Base-by-base conservation (phyloP, 208 protist genomes). In the Trypanosomatidae sp. region DNA sequence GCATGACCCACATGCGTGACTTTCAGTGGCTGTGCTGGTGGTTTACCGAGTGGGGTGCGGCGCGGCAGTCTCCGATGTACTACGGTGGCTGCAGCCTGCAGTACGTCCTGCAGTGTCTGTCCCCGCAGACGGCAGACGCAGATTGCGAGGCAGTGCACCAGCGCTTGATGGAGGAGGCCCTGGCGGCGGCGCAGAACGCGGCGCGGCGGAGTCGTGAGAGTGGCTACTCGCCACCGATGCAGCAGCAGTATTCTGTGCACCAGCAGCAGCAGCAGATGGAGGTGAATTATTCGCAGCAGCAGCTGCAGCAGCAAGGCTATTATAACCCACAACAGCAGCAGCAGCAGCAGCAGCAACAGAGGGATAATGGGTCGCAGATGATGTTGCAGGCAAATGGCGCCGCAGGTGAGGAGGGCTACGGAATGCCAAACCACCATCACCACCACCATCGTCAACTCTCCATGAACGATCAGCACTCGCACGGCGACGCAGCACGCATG, bases 21-120 rank as follows among this genome's bases (percentile, higher is more conserved):
- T 91, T 94, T 33, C 91, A 94, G 77, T 87, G 84, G 77, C 56
- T 93, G 56, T 94, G 91, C 74, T 84, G 84, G 73, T 90, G 83
- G 83, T 91, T 94, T 66, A 77, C 85, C 12, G 81, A 80, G 46
- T 74, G 86, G 73, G 81, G 81, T 7, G 76, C 71, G 52, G 78
- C 85, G 28, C 33, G 77, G 62, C 75, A 80, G 69, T 56, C 75
- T 7, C 75, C 75, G 47, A 58, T 68, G 69, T 80, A 75, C 75
- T 75, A 81, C 66, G 73, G 80, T 49, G 71, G 69, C 39, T 90
- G 87, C 76, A 89, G 84, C 47, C 72, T 92, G 0, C 83, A 88
- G 52, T 82, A 88, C 72, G 76, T 87, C 25, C 66, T 89, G 19
- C 82, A 95, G 68, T 95, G 87, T 76, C 76, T 95, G 33, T 80